These are phyloP conservation scores for Pichia phayaonensis DNA, from an alignment of 805 yeast genomes.

Conservation along the genomic window DNA sequence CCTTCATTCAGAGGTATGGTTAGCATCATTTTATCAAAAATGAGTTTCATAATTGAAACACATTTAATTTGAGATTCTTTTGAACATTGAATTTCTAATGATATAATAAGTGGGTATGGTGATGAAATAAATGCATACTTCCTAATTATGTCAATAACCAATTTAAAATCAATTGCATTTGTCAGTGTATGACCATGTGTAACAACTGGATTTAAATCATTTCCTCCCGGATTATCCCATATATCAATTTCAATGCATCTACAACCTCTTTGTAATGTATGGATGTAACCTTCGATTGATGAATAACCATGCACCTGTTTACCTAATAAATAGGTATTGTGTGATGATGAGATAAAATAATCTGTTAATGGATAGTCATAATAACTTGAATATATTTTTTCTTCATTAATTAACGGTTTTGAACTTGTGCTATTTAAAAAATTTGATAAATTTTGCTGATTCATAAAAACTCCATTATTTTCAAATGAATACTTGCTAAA, in stretches of 20 bases:
- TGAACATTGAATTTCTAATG: slow-evolving; percentile 80
- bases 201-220: slow-evolving; percentile 64
- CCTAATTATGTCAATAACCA: slow-evolving; percentile 65
- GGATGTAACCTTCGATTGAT: slow-evolving; percentile 82
- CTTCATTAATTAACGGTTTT: slow-evolving; percentile 14
- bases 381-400: slow-evolving; percentile 26
- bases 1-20: slow-evolving; percentile 27
- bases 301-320: slow-evolving; percentile 83
- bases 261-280: slow-evolving; percentile 86
- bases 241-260: slow-evolving; percentile 91
- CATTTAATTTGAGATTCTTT: slow-evolving; percentile 57
- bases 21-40: slow-evolving; percentile 53
- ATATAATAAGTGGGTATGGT: slow-evolving; percentile 76
- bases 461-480: slow-evolving; percentile 13
- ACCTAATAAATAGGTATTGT: slow-evolving; percentile 86
- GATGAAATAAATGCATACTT: slow-evolving; percentile 87
- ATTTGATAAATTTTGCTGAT: slow-evolving; percentile 22
- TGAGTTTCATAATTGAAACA: slow-evolving; percentile 42
- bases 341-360: slow-evolving; percentile 88
- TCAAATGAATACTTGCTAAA: slow-evolving; percentile 32
- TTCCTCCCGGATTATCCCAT: slow-evolving; percentile 62
- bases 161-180: slow-evolving; percentile 55
- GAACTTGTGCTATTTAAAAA: slow-evolving; percentile 29
- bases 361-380: slow-evolving; percentile 66
- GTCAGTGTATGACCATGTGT: slow-evolving; percentile 88